Conservation (phyloP, 257 asterid genomes). For the Echites panduratus region DNA sequence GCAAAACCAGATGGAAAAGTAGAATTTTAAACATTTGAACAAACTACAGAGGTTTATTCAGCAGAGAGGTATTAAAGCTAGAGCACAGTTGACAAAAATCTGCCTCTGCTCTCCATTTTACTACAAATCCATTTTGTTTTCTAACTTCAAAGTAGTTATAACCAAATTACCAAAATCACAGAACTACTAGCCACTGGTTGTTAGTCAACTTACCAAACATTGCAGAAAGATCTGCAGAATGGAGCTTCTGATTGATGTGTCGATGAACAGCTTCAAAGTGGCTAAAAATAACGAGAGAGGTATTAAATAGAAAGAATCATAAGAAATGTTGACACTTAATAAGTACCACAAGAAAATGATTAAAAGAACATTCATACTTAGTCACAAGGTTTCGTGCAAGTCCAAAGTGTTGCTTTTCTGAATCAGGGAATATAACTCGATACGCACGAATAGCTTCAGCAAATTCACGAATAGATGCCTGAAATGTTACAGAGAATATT, state of each 20-base stretch:
- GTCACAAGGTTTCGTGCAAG: slow-evolving; percentile 71
- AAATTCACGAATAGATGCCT: slow-evolving; percentile 90
- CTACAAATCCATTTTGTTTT: background rate
- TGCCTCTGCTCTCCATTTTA: background rate
- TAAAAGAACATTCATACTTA: slow-evolving; percentile 36
- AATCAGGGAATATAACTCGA: slow-evolving; percentile 78
- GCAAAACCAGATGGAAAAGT: background rate
- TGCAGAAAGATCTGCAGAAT: slow-evolving; percentile 55
- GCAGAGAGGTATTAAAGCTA: background rate
- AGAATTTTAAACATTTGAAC: background rate
- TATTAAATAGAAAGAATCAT: background rate
- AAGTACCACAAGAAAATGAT: slow-evolving; percentile 1
- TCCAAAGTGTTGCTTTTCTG: slow-evolving; percentile 79
- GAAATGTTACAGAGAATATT: slow-evolving; percentile 16
- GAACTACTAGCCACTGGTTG: slow-evolving; percentile 10
- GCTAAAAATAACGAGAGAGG: slow-evolving; percentile 33
- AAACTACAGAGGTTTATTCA: slow-evolving; percentile 3
- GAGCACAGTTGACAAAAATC: background rate
- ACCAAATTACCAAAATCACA: background rate
- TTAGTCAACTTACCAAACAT: slow-evolving; percentile 61
- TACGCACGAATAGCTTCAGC: slow-evolving; percentile 94
- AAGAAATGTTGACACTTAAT: background rate
- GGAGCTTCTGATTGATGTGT: slow-evolving; percentile 53
- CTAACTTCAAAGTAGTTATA: background rate
- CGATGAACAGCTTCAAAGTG: slow-evolving; percentile 74